Base-by-base conservation (phyloP, 2,329 filamentous ascomycete genomes). In the Ophiostoma tasmaniense region DNA sequence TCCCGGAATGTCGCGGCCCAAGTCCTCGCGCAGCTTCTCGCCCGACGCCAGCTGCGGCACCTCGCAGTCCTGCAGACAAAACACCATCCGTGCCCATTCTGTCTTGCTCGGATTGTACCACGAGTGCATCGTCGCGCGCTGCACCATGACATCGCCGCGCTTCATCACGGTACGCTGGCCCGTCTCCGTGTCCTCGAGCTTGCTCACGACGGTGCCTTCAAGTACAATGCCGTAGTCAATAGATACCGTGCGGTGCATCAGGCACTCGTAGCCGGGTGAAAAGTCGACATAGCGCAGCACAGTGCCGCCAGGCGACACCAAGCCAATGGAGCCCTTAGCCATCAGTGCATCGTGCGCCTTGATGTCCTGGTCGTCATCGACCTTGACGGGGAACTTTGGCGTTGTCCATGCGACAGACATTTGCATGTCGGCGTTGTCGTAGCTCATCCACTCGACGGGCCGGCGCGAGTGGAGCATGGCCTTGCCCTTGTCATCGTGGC, bases 61-160 rank as follows among this genome's bases (percentile, higher is more conserved):
- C 59, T 72, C 68, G 70, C 73, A 74, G 66, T 80, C 79, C 73
- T 81, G 79, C 64, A 82, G 73, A 13, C 81, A 78, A 75, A 82
- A 76, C 75, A 76, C 70, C 76, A 84, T 79, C 17, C 83, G 75
- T 20, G 81, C 77, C 83, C 82, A 84, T 66, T 81, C 79, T 17
- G 79, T 82, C 64, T 75, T 71, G 70, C 79, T 82, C 20, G 77
- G 74, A 70, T 86, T 86, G 66, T 78, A 75, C 84, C 84, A 86
- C 33, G 80, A 80, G 74, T 87, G 85, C 77, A 81, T 83, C 2
- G 84, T 85, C 0, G 80, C 78, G 7, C 80, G 80, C 70, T 81
- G 79, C 75, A 79, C 79, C 4, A 75, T 81, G 74, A 81, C 77
- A 13, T 74, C 73, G 50, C 73, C 73, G 20, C 70, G 66, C 17